Percentiles rank a stretch among this genome's conserved stretches.
Evolutionary conservation across 2,329 filamentous ascomycete genomes (phyloP).

Genomic region (Cercospora beticola): DNA sequence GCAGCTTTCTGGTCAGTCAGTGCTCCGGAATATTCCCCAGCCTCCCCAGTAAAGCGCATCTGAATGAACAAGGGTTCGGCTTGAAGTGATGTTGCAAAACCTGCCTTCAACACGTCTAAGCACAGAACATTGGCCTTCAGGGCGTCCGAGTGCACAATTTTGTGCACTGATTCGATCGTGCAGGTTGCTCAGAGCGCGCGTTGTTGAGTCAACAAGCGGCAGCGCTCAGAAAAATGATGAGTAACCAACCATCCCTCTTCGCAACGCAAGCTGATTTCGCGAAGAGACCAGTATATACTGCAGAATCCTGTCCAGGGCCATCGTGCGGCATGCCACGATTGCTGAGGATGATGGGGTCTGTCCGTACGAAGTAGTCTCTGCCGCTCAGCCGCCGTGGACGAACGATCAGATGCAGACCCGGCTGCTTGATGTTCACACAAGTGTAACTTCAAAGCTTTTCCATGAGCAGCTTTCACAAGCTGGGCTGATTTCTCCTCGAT

Average conservation of each 20-base stretch:
- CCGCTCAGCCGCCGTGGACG: neutral
- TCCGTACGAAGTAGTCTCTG: neutral
- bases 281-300: neutral
- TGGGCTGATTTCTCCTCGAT: neutral
- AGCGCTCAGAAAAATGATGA: neutral
- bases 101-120: neutral
- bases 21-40: neutral
- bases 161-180: neutral
- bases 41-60: neutral
- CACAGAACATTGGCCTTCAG: neutral
- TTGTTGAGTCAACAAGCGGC: conserved; percentile 1
- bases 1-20: neutral
- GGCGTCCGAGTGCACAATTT: neutral
- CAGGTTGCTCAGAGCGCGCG: neutral
- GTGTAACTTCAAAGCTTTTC: neutral
- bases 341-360: neutral
- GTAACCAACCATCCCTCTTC: neutral
- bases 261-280: neutral
- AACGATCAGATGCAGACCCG: neutral
- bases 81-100: neutral
- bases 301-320: neutral
- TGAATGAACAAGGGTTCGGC: neutral
- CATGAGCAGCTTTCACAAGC: neutral
- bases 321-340: neutral
- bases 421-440: neutral